phyloP scores from a whole-genome alignment of 768 basidiomycete genomes.

The Cystofilobasidium ferigula region DNA sequence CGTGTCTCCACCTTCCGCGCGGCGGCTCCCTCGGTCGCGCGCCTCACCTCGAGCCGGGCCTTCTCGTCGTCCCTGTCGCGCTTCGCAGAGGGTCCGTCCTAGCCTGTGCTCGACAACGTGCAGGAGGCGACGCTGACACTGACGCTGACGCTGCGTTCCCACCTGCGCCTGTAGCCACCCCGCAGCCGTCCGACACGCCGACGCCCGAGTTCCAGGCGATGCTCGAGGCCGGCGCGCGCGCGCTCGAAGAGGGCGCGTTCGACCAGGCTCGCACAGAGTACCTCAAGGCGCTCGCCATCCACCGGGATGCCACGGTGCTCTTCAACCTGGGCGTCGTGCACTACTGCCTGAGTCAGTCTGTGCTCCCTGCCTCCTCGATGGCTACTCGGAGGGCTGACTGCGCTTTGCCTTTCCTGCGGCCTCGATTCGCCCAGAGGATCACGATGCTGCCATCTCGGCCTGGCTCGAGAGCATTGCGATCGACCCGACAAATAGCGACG shows the following conservation, averaged over 20 bases:
- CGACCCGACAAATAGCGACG: slow-evolving; percentile 72
- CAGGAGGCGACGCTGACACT: too few relatives aligned
- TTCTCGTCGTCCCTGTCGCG: neutral
- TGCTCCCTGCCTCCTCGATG: too few relatives aligned
- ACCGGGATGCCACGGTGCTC: slow-evolving; percentile 9
- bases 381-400: too few relatives aligned
- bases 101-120: neutral
- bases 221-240: slow-evolving; percentile 7
- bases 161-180: neutral
- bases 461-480: slow-evolving; percentile 76
- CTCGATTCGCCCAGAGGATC: slow-evolving; percentile 84
- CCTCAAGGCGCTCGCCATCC: slow-evolving; percentile 15
- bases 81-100: neutral
- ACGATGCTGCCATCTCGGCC: slow-evolving; percentile 67
- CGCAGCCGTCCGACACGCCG: neutral
- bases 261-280: slow-evolving; percentile 14
- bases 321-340: slow-evolving; percentile 24
- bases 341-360: slow-evolving; percentile 23
- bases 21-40: neutral
- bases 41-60: neutral
- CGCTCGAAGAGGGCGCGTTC: slow-evolving; percentile 17
- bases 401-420: slow-evolving; percentile 11
- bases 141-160: neutral
- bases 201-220: neutral
- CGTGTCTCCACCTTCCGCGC: neutral